Conservation (phyloP, 306 rosid genomes). For the Sphenostylis stenocarpa region DNA sequence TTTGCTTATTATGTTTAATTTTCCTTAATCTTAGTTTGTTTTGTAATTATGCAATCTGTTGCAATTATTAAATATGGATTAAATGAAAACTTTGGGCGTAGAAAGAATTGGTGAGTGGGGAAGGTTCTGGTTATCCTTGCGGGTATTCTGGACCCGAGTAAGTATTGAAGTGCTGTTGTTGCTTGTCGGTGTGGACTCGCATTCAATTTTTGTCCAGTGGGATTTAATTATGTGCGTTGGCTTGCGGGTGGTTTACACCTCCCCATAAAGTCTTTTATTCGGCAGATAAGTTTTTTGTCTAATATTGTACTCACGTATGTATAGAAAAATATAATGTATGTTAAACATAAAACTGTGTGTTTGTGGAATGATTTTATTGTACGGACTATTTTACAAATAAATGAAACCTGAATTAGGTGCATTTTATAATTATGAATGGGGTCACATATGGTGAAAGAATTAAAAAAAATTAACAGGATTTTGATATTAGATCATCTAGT, state of each 20-base stretch:
- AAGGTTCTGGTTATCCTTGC: not conserved
- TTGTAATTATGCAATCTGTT: not conserved
- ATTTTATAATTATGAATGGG: not conserved
- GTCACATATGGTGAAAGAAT: not conserved
- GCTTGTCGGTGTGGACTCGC: conserved; percentile 27
- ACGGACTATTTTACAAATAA: not conserved
- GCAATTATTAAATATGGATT: not conserved
- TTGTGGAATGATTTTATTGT: not conserved
- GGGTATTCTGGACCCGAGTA: not conserved
- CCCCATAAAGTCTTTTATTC: not conserved
- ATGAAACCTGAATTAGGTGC: not conserved
- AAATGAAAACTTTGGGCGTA: not conserved
- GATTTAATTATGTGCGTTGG: conserved; percentile 5
- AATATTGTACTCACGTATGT: not conserved
- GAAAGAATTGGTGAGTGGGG: not conserved
- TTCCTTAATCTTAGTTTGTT: not conserved
- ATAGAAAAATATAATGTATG: not conserved
- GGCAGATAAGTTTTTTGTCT: not conserved
- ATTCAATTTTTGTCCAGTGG: not conserved
- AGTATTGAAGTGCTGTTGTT: not conserved
- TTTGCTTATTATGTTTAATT: not conserved
- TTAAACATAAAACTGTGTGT: not conserved
- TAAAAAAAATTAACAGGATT: not conserved
- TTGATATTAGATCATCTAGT: not conserved
- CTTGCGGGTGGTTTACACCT: not conserved